Conservation (phyloP, 352 stramenopile genomes). For the Phytophthora fragariaefolia region DNA sequence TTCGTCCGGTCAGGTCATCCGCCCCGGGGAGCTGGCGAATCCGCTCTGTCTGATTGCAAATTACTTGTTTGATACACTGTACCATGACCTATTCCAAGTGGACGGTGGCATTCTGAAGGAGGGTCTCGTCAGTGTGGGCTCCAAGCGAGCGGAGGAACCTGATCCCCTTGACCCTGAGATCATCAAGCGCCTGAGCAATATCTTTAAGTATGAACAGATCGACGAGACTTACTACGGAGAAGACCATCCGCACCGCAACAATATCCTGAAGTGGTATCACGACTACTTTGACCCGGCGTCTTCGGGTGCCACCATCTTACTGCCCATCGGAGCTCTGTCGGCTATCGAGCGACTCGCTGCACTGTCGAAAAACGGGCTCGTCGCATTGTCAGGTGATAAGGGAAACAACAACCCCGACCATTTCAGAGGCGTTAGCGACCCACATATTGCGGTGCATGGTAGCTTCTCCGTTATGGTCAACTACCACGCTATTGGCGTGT, state of each 20-base stretch:
- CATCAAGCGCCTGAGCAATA: slow-evolving; percentile 92
- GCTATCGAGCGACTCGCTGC: slow-evolving; percentile 78
- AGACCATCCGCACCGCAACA: slow-evolving; percentile 76
- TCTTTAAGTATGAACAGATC: slow-evolving; percentile 89
- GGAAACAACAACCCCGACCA: slow-evolving; percentile 94
- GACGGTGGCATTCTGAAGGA: slow-evolving; percentile 88
- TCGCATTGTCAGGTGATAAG: slow-evolving; percentile 95
- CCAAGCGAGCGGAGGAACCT: slow-evolving; percentile 61
- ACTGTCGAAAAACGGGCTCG: slow-evolving; percentile 57
- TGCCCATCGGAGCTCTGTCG: slow-evolving; percentile 91
- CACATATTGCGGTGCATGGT: slow-evolving; percentile 95
- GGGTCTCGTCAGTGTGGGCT: slow-evolving; percentile 90
- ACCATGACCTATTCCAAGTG: slow-evolving; percentile 92
- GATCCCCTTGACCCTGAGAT: slow-evolving; percentile 94
- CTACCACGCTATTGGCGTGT: slow-evolving; percentile 94
- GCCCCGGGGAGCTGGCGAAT: slow-evolving; percentile 71
- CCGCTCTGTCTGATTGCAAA: slow-evolving; percentile 93
- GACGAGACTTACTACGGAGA: slow-evolving; percentile 85
- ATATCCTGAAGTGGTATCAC: slow-evolving; percentile 93
- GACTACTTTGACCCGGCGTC: slow-evolving; percentile 76
- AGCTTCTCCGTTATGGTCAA: slow-evolving; percentile 97
- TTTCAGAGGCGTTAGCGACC: slow-evolving; percentile 91
- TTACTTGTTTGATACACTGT: slow-evolving; percentile 96
- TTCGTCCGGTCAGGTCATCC: slow-evolving; percentile 60
- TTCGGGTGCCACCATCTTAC: slow-evolving; percentile 82